These are phyloP conservation scores for Vigna unguiculata DNA, from an alignment of 306 rosid genomes.

Conservation along the genomic window DNA sequence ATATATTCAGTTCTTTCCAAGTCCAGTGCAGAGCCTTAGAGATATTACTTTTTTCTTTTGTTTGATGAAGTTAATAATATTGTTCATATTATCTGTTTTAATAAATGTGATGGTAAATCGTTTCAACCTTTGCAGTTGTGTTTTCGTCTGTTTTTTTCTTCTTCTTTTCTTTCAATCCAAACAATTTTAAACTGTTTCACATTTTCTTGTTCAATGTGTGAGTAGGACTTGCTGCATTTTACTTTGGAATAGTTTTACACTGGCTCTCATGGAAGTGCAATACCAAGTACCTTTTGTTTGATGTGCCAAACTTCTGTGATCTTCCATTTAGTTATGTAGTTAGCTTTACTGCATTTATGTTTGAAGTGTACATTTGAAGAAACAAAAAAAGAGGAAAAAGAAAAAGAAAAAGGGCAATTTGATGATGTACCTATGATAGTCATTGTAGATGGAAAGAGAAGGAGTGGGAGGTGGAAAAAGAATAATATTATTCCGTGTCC, in stretches of 20 bases:
- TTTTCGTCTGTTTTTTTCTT: background rate
- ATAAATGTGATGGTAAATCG: slow-evolving; percentile 9
- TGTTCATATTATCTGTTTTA: background rate
- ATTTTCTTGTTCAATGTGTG: slow-evolving; percentile 39
- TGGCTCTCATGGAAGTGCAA: slow-evolving; percentile 29
- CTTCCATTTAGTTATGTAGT: slow-evolving; percentile 30
- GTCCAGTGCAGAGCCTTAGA: slow-evolving; percentile 39
- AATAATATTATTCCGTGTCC: slow-evolving; percentile 46
- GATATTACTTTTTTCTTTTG: background rate
- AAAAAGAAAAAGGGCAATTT: slow-evolving; percentile 13
- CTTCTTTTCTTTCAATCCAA: slow-evolving; percentile 24
- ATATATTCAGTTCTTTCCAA: slow-evolving; percentile 39
- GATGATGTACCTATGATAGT: slow-evolving; percentile 36
- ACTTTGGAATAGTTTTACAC: slow-evolving; percentile 1
- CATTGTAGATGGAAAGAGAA: slow-evolving; percentile 47
- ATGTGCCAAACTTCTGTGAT: slow-evolving; percentile 31
- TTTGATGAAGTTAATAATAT: slow-evolving; percentile 3
- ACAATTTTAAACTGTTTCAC: slow-evolving; percentile 13
- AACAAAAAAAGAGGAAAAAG: background rate
- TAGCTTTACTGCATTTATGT: slow-evolving; percentile 42
- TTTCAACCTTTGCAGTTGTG: slow-evolving; percentile 14
- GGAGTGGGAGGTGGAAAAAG: slow-evolving; percentile 28
- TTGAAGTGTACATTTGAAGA: slow-evolving; percentile 27
- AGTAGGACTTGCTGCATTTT: background rate
- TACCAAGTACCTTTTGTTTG: slow-evolving; percentile 40